Base-by-base conservation (phyloP, 2,329 filamentous ascomycete species). In the Fusarium anguioides region DNA sequence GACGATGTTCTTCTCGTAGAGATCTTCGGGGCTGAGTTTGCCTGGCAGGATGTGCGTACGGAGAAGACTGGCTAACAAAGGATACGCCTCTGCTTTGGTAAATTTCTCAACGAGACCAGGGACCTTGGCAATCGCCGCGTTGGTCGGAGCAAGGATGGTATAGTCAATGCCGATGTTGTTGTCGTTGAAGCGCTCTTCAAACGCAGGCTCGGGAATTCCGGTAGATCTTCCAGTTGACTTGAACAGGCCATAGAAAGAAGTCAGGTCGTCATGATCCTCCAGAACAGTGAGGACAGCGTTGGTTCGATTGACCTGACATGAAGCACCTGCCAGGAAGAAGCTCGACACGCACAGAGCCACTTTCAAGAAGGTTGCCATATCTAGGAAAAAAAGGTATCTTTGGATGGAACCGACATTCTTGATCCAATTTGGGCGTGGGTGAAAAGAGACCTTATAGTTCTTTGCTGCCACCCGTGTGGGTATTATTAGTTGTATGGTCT, bases 121-220 rank as follows among this genome's bases (percentile, higher is more conserved):
- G 33, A 21, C 33, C 18, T 27, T 49, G 5, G 33, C 46, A 49
- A 49, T 41, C n/a, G 46, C 46, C 33, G 26, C 23, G 23, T 49
- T 49, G 46, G 46, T 49, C 20, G 46, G 46, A 24, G 33, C 46
- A 18, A 49, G 46, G 10, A 49, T 41, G 14, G 33, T 49, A 27
- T 27, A 49, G 23, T 41, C 46, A 20, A 49, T 33, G 20, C 46
- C 46, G 26, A 41, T 18, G 8, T 40, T 27, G 10, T 49, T 49
- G n/a, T 41, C 46, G 18, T 49, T 49, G 46, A 49, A 41, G 17
- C 46, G 46, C 23, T 49, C 46, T 18, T 49, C 46, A 24, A 49
- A 49, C 9, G 33, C 46, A 26, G 46, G 33, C 8, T 41, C 46
- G 10, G 46, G 46, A 14, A 49, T 41, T 21, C 33, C 33, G 14